These are phyloP conservation scores for Phytophthora pini DNA, from an alignment of 352 stramenopile species.

Conservation along the genomic window DNA sequence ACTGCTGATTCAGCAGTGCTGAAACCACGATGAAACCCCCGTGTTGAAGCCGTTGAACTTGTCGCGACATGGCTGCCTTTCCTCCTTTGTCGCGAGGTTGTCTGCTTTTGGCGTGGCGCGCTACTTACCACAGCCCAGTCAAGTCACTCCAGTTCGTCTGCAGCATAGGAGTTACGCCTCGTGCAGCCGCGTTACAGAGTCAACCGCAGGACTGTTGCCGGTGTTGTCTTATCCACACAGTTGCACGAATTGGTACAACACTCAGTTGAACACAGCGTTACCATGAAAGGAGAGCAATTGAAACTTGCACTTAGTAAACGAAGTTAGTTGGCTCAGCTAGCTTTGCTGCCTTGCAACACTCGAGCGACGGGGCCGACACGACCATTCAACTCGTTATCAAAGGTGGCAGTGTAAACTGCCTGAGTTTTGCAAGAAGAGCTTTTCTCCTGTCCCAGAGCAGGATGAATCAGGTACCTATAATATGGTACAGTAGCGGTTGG, in stretches of 20 bases:
- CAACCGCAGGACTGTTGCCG: constrained; percentile 14
- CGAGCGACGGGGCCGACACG: not conserved
- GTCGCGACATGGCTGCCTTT: constrained; percentile 27
- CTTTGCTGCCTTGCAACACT: not conserved
- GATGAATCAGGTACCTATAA: not conserved
- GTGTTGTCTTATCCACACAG: constrained; percentile 2
- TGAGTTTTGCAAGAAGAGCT: too few species aligned
- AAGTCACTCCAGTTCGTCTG: constrained; percentile 14
- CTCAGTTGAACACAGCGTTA: too few species aligned
- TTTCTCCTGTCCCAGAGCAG: constrained; percentile 4
- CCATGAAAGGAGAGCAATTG: too few species aligned
- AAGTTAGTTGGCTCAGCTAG: too few species aligned
- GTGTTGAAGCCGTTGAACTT: constrained; percentile 21
- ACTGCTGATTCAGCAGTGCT: constrained; percentile 13
- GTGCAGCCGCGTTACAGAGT: constrained; percentile 4
- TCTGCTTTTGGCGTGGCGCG: not conserved
- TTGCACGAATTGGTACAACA: too few species aligned
- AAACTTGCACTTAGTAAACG: too few species aligned
- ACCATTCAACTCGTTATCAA: too few species aligned
- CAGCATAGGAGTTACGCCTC: constrained; percentile 9
- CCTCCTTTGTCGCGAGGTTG: constrained; percentile 7
- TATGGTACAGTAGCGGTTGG: constrained; percentile 9
- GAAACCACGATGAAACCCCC: constrained; percentile 35
- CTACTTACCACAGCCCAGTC: constrained; percentile 8
- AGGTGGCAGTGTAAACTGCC: not conserved